Evolutionary conservation across 345 rosid species (phyloP), one percentile per base, ranked within the genome.

Genomic region (Salix koriyanagi): DNA sequence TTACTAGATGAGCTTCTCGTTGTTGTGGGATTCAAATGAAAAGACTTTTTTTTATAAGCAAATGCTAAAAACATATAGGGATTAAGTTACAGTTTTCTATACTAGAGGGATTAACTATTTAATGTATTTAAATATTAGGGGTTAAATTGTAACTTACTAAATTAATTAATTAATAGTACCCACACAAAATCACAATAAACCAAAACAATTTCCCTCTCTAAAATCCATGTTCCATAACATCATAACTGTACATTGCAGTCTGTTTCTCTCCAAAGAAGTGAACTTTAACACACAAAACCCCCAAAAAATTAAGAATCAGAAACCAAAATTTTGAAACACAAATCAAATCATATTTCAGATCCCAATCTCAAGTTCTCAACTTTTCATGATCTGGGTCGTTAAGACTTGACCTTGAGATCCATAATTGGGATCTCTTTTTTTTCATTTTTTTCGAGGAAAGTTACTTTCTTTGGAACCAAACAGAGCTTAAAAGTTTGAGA

Each of bases 401-500:
- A 5, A 13, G 36, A 64, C 28, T 64, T 25, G 18, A 64, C 15
- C 67, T 28, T 64, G 67, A 16, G 21, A 26, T 26, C 67, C 36
- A 64, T 28, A 64, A 26, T 64, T 39, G 46, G n/a, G 42, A 67
- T 36, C 46, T 5, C 2, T 19, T 34, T 67, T 34, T 18, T 5
- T 34, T 34, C 25, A 2, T 18, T 18, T 1, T 54, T 54, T 54
- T 7, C 60, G 2, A 54, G 60, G 62, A 58, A 58, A 58, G 28
- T n/a, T 23, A 39, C 30, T 75, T 52, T 76, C 70, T 69, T 60
- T 7, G 60, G 70, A 79, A 72, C 76, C 75, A 73, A 13, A 60
- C 34, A 44, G 65, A 58, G 67, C 72, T 72, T 52, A 52, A 64
- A 50, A 41, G 46, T 61, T 23, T 66, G 74, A 32, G 14, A 30